Base-by-base conservation (phyloP, 73 alveolate genomes). In the Paramecium pentaurelia region DNA sequence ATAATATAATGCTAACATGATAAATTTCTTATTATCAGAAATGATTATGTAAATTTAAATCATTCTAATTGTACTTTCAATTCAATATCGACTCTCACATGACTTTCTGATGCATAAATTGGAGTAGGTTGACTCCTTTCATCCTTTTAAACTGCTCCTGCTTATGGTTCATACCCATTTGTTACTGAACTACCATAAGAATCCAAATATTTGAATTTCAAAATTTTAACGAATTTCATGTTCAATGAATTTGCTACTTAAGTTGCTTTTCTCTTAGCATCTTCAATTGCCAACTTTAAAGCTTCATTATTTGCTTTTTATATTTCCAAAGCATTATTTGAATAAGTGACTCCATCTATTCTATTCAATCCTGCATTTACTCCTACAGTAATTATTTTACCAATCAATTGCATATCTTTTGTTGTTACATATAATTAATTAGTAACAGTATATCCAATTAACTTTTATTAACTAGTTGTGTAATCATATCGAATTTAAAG, bases 281-380 rank as follows among this genome's bases (percentile, higher is more conserved):
- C 71, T 8, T 80, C n/a, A 22, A 80, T 80, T 42, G 91, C 71
- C 6, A 44, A 44, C 4, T 80, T 49, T 14, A 49, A 14, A 0
- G 91, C 91, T 47, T 80, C 28, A 2, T 45, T 58, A 16, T 25
- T 40, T 40, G 91, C 91, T 45, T 25, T 8, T 25, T 80, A 9
- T 18, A 42, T 80, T 47, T 80, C 91, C 9, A 28, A 18, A 1
- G 12, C 30, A 14, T 34, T 44, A 80, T 80, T 80, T 12, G 25
- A 44, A 80, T 80, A 80, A 20, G 28, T 45, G 8, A 80, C 51
- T 80, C 77, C 91, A 22, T 80, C 91, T 22, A 80, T 49, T 49
- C 75, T 40, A 44, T 80, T 80, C 75, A 80, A 80, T 18, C 91
- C 91, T 45, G 91, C 71, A 42, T 80, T 36, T 12, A 80, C 58